A percentile compares a stretch with the other conserved stretches of the same genome.
phyloP scores from a whole-genome alignment of 2,329 filamentous ascomycete species.

The Fusarium praegraminearum region DNA sequence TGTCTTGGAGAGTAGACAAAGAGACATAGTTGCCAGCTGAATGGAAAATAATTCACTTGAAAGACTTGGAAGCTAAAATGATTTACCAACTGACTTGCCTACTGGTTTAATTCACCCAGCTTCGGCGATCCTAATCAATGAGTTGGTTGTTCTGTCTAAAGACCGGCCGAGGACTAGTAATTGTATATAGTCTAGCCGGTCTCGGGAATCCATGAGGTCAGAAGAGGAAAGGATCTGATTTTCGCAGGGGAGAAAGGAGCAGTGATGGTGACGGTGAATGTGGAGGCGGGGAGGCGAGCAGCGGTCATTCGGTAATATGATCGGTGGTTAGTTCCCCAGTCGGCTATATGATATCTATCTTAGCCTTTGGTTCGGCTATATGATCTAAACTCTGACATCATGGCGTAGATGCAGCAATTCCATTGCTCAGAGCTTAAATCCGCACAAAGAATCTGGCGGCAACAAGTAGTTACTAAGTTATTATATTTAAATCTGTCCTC shows the following conservation, averaged over 20 bases:
- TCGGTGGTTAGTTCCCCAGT: background rate
- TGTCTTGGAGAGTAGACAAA: background rate
- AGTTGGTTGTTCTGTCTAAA: background rate
- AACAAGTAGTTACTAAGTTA: background rate
- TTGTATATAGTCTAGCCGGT: background rate
- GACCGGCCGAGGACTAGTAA: background rate
- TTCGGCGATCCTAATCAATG: background rate
- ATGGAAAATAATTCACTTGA: background rate
- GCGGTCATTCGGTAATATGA: background rate
- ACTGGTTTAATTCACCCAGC: background rate
- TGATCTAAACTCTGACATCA: background rate
- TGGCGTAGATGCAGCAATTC: background rate
- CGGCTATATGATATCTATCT: background rate
- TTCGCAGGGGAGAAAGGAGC: too few relatives aligned
- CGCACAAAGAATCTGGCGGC: background rate
- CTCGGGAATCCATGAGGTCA: background rate
- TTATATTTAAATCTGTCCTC: background rate
- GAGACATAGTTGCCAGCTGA: background rate
- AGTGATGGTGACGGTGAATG: too few relatives aligned
- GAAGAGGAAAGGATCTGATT: too few relatives aligned
- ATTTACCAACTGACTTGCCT: too few relatives aligned
- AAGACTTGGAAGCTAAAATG: background rate
- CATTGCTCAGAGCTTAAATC: background rate
- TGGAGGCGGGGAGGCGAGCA: background rate
- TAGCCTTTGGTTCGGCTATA: background rate